Evolutionary conservation across 352 stramenopile genomes (phyloP).

Genomic region (Phytophthora pluvialis): DNA sequence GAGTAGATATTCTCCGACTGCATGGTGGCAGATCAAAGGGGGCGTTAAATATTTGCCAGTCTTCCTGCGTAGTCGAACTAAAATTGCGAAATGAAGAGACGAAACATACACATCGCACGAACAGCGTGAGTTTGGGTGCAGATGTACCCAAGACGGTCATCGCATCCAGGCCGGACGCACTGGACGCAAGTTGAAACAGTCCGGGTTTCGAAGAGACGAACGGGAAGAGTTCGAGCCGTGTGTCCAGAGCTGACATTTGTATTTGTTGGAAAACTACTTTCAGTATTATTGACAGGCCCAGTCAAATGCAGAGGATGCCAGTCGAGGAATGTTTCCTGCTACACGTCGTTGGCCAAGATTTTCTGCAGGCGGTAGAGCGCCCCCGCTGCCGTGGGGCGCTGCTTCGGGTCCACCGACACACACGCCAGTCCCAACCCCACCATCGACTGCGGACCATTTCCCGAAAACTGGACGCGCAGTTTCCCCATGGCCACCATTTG

Average conservation of each 20-base stretch:
- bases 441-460: constrained; percentile 17
- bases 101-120: not conserved
- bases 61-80: not conserved
- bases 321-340: not conserved
- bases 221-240: not conserved
- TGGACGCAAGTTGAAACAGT: constrained; percentile 28
- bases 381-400: constrained; percentile 42
- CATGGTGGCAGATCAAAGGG: constrained; percentile 14
- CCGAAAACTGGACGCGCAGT: constrained; percentile 43
- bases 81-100: constrained; percentile 22
- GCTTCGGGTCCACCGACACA: constrained; percentile 34
- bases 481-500: constrained; percentile 47
- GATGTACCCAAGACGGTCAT: constrained; percentile 24
- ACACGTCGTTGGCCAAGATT: constrained; percentile 26
- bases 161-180: constrained; percentile 12
- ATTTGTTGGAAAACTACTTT: not conserved
- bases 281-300: not conserved
- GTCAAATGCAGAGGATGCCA: too few species aligned
- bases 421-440: constrained; percentile 34
- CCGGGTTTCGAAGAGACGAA: constrained; percentile 11
- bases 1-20: constrained; percentile 31
- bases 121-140: constrained; percentile 16
- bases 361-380: constrained; percentile 39
- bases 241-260: too few species aligned
- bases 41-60: not conserved